A percentile compares a stretch with the other conserved stretches of the same genome.
phyloP scores from a whole-genome alignment of 495 filamentous ascomycete species.

The Trypethelium eluteriae region DNA sequence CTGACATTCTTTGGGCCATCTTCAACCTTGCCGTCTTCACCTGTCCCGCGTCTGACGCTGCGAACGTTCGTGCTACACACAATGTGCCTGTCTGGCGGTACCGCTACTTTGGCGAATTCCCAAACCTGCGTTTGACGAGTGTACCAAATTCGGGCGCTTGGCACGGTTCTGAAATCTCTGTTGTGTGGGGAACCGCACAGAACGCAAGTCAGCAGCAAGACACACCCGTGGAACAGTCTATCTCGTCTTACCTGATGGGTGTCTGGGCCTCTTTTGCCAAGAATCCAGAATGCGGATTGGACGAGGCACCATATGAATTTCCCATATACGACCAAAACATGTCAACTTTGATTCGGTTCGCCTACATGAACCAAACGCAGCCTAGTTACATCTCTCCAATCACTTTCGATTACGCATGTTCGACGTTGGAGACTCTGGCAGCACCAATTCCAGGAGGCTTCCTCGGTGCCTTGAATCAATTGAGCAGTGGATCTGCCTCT shows the following conservation, averaged over 20 bases:
- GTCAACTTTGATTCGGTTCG: conserved; percentile 13
- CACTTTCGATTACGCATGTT: conserved; percentile 1
- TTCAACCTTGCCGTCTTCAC: conserved; percentile 43
- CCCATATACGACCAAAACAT: conserved; percentile 16
- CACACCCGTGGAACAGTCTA: conserved; percentile 28
- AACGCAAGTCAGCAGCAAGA: conserved; percentile 36
- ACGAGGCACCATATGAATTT: conserved; percentile 10
- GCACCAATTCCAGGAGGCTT: not conserved
- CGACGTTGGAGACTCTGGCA: conserved; percentile 1
- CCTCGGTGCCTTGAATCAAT: not conserved
- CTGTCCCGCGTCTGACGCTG: conserved; percentile 38
- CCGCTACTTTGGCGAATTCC: conserved; percentile 46
- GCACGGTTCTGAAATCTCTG: conserved; percentile 43
- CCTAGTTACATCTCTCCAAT: not conserved
- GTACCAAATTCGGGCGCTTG: conserved; percentile 40
- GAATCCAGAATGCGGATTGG: conserved; percentile 42
- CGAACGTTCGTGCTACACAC: conserved; percentile 29
- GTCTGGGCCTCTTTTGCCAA: conserved; percentile 47
- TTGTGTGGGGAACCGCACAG: conserved; percentile 43
- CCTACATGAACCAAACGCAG: conserved; percentile 15
- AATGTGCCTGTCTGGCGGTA: conserved; percentile 44
- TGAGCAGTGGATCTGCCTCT: not conserved
- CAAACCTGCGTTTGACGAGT: conserved; percentile 35
- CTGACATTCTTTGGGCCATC: conserved; percentile 32
- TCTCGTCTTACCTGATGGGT: conserved; percentile 38